A percentile compares a stretch with the other conserved stretches of the same genome.
Conservation (phyloP, 2,329 filamentous ascomycete species). For the Alternaria sp. region DNA sequence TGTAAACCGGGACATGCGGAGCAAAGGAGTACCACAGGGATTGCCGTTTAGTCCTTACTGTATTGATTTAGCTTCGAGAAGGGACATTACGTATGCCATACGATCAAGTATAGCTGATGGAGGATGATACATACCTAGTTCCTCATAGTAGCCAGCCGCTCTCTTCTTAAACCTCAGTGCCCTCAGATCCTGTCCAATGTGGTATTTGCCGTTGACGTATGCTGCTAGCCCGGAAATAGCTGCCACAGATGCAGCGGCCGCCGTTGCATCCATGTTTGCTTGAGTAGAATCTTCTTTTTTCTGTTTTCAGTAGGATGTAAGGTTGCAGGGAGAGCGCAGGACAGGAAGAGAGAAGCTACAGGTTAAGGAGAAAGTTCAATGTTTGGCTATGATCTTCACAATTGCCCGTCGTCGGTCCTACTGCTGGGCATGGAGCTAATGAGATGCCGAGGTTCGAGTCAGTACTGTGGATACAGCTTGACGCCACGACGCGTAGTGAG, state of each 20-base stretch:
- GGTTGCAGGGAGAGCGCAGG: background rate
- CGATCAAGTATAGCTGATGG: background rate
- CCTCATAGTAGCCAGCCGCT: constrained; percentile 34
- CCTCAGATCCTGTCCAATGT: constrained; percentile 67
- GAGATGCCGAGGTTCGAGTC: constrained; percentile 34
- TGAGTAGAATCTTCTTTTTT: background rate
- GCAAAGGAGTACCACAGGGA: constrained; percentile 43
- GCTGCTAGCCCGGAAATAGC: constrained; percentile 54
- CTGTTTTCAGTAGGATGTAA: background rate
- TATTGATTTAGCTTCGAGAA: background rate
- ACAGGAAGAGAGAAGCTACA: background rate
- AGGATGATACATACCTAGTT: constrained; percentile 32
- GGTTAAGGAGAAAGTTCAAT: background rate
- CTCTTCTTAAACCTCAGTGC: constrained; percentile 55
- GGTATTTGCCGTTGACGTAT: constrained; percentile 74
- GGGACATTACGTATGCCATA: background rate
- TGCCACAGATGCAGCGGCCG: constrained; percentile 39
- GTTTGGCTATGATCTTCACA: constrained; percentile 1
- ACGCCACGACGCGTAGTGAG: constrained; percentile 5
- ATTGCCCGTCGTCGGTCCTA: background rate
- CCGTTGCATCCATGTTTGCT: constrained; percentile 27
- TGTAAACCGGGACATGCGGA: constrained; percentile 38
- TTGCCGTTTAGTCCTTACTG: constrained; percentile 52
- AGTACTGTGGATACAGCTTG: constrained; percentile 1
- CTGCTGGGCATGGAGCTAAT: background rate